phyloP scores from a whole-genome alignment of 2,329 filamentous ascomycete genomes.

The Bipolaris gigantea region DNA sequence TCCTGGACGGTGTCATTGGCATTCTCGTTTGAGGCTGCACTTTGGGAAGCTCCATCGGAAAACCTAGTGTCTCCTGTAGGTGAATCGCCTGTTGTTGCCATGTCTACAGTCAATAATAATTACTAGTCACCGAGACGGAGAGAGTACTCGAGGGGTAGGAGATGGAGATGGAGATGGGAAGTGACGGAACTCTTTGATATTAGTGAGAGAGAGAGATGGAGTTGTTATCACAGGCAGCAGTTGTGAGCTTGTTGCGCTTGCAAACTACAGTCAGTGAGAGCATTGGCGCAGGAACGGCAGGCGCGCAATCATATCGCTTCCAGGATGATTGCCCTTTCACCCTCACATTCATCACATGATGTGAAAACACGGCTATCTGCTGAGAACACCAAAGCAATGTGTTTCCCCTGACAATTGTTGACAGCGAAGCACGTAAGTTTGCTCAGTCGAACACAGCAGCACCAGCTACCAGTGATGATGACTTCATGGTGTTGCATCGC shows the following conservation, averaged over 20 bases:
- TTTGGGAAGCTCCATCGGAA: background rate
- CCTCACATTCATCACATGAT: background rate
- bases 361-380: no score
- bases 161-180: background rate
- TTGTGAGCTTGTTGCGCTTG: background rate
- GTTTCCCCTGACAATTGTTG: background rate
- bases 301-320: background rate
- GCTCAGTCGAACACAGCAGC: background rate
- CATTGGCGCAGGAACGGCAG: background rate
- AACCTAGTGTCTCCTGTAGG: background rate
- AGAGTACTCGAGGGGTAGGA: background rate
- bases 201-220: background rate
- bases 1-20: slow-evolving; percentile 9
- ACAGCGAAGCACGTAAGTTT: background rate
- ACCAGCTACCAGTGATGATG: background rate
- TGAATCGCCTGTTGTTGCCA: slow-evolving; percentile 2
- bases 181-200: background rate
- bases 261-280: slow-evolving; percentile 7
- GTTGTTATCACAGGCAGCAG: background rate
- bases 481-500: background rate
- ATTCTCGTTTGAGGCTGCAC: background rate
- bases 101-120: background rate
- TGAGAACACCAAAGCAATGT: background rate
- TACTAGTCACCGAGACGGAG: no score
- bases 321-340: background rate